Evolutionary conservation across 2,329 filamentous ascomycete species (phyloP).

Genomic region (Leptodontidium sp.): DNA sequence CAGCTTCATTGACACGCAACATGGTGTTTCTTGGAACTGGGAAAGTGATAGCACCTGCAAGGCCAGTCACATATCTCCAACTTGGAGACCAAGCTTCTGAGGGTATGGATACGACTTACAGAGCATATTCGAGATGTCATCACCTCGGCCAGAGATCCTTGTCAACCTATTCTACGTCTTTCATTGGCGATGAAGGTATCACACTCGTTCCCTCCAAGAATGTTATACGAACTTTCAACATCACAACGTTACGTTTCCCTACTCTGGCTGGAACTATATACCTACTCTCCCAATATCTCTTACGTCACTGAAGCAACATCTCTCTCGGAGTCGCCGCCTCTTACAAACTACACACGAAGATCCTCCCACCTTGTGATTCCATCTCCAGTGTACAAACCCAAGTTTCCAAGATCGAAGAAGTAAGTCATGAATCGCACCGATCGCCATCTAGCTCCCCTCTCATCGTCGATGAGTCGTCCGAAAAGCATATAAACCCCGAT

Average conservation of each 20-base stretch:
- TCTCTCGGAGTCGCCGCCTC: neutral
- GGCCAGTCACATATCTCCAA: neutral
- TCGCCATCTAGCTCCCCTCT: neutral
- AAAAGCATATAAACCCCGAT: conserved; percentile 15
- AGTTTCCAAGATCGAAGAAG: neutral
- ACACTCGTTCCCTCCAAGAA: neutral
- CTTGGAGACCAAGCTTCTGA: neutral
- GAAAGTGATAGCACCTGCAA: neutral
- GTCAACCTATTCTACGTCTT: neutral
- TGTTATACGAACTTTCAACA: neutral
- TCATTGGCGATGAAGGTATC: neutral
- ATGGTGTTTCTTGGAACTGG: neutral
- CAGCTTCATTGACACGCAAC: no score
- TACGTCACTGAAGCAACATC: neutral
- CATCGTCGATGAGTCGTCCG: neutral
- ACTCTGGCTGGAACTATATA: neutral
- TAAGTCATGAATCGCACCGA: conserved; percentile 1
- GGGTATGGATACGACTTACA: neutral
- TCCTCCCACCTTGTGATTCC: neutral
- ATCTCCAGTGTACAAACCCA: neutral
- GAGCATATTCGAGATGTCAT: neutral
- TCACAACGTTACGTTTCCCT: neutral
- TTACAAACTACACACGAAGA: neutral
- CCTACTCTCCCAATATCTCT: neutral
- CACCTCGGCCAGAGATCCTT: neutral